Evolutionary conservation across 805 yeast species (phyloP), one percentile per base, ranked within the genome.

Genomic region (Lipomyces orientalis): DNA sequence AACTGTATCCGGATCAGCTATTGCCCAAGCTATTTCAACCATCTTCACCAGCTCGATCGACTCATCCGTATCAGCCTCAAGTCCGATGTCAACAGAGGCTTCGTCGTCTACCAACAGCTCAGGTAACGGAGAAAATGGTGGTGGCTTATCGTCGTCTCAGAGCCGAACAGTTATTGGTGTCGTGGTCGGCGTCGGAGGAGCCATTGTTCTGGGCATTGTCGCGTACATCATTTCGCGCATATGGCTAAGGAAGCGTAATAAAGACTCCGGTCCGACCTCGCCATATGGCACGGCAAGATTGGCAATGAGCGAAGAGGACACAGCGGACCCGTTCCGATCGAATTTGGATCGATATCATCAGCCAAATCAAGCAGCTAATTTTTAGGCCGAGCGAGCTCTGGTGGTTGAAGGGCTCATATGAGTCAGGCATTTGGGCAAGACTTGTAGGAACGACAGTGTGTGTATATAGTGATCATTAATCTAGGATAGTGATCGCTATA

Each of bases 151-250:
- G 0, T 74, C 80, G 16, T 82, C 84, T 61, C 78, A 84, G 66
- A 81, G 85, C 64, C 84, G 83, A 64, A 83, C 88, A 46, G 86
- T 89, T 31, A 83, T 88, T 62, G 93, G 93, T 52, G 87, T 88
- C 66, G 88, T 86, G 35, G 88, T 89, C 5, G 93, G 93, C 64
- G 84, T 90, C 14, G 91, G 91, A 62, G 87, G 88, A 0, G 90
- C 93, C 0, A 75, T 87, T n/a, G 77, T 82, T 1, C 64, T 81
- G 54, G 81, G 81, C 4, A 81, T 77, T 6, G 77, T 79, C n/a
- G 78, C 76, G 6, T 77, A 67, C 56, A 64, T 46, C 22, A 10
- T 29, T 22, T 58, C 10, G 6, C 61, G 55, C 35, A 19, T 39
- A 5, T 58, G 37, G 37, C 29, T 4, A 12, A n/a, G 37, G 25